Evolutionary conservation across 345 rosid genomes (phyloP).

Genomic region (Zanthoxylum bungeanum): DNA sequence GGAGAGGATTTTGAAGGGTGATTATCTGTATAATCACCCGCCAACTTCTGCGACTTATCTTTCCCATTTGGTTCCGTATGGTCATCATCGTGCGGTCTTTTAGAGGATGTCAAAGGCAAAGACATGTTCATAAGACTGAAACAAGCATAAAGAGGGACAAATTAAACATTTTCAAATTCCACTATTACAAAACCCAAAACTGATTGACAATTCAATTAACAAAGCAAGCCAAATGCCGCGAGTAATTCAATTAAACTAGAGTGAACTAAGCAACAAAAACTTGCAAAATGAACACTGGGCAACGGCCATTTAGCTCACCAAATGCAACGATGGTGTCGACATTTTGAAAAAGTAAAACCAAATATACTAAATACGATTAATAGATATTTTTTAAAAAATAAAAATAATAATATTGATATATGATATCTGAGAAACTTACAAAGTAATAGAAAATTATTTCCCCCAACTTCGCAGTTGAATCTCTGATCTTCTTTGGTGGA

Average conservation of each 20-base stretch:
- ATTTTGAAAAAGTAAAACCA: neutral
- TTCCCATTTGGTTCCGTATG: slow-evolving; percentile 41
- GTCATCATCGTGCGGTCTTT: slow-evolving; percentile 44
- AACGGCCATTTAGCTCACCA: neutral
- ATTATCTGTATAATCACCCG: slow-evolving; percentile 18
- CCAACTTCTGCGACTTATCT: slow-evolving; percentile 47
- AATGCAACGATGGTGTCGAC: neutral
- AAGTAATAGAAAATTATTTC: neutral
- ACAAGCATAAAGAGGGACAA: neutral
- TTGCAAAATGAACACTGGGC: neutral
- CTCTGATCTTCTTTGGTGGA: neutral
- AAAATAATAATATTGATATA: neutral
- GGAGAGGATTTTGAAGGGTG: slow-evolving; percentile 23
- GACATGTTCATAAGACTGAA: slow-evolving; percentile 36
- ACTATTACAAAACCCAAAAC: neutral
- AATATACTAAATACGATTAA: neutral
- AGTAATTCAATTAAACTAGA: neutral
- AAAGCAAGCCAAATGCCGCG: neutral
- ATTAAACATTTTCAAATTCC: neutral
- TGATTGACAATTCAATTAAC: neutral
- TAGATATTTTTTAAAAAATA: neutral
- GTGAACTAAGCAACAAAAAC: neutral
- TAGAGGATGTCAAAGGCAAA: slow-evolving; percentile 45
- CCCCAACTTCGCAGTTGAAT: neutral
- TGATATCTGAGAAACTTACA: neutral